Conservation (phyloP, 768 basidiomycete genomes). For the Paxillus ammoniavirescens region DNA sequence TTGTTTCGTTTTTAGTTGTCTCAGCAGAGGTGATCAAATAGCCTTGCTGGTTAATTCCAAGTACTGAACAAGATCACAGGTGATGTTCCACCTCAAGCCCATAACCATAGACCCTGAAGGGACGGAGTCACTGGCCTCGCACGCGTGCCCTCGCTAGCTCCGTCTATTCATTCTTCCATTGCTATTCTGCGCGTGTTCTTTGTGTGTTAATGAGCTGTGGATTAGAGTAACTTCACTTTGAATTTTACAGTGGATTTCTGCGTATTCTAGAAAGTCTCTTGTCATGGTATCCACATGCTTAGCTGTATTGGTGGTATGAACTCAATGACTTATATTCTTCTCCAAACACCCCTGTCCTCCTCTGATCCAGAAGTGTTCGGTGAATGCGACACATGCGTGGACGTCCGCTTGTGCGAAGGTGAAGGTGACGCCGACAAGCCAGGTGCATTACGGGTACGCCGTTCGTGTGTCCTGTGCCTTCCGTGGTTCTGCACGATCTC, state of each 20-base stretch:
- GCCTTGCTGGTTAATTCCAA: no score
- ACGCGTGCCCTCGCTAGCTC: no score
- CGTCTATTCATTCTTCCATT: no score
- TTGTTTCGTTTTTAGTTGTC: no score
- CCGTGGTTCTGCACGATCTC: slow-evolving; percentile 26
- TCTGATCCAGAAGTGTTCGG: slow-evolving; percentile 13
- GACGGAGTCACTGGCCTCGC: no score
- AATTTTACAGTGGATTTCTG: not conserved
- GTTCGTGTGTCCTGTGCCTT: slow-evolving; percentile 24
- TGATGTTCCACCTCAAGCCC: no score
- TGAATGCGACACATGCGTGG: slow-evolving; percentile 1
- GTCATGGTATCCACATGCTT: not conserved
- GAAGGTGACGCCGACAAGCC: not conserved
- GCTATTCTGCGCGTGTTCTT: not conserved
- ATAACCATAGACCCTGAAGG: no score
- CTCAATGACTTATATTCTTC: slow-evolving; percentile 3
- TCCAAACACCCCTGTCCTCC: slow-evolving; percentile 18
- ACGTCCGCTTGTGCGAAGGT: not conserved
- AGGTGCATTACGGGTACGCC: slow-evolving; percentile 12
- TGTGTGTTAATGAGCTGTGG: not conserved
- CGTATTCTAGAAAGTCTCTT: not conserved
- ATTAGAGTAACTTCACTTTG: not conserved
- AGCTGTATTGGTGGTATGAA: not conserved
- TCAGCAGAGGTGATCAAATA: no score
- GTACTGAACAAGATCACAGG: no score